These are phyloP conservation scores for Penicillium sp. DNA, from an alignment of 2,329 filamentous ascomycete genomes.

Conservation along the genomic window DNA sequence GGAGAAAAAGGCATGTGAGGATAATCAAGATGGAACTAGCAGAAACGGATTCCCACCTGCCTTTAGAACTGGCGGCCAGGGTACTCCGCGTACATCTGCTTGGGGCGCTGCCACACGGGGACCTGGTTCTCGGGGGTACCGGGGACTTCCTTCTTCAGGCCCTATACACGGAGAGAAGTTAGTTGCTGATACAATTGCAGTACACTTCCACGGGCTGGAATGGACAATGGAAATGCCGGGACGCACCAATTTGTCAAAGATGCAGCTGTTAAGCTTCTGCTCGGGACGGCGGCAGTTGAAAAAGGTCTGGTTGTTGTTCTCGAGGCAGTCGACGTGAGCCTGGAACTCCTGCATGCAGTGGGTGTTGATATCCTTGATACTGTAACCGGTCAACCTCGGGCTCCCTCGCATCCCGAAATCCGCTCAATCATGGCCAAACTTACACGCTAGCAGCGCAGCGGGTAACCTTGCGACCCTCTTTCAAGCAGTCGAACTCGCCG, in stretches of 20 bases:
- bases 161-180: constrained; percentile 48
- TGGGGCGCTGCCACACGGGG: constrained; percentile 70
- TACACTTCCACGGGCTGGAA: not conserved
- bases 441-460: constrained; percentile 96
- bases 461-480: constrained; percentile 93
- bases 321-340: constrained; percentile 90
- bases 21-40: constrained; percentile 7
- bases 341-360: constrained; percentile 89
- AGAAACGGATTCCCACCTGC: not conserved
- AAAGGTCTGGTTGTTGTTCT: constrained; percentile 96
- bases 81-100: constrained; percentile 45
- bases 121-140: constrained; percentile 67
- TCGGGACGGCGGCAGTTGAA: constrained; percentile 91
- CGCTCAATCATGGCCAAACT: constrained; percentile 43
- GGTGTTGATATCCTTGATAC: constrained; percentile 93
- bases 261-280: constrained; percentile 89
- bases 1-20: constrained; percentile 7
- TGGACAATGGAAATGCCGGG: constrained; percentile 34
- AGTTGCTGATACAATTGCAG: not conserved
- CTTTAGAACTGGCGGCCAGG: constrained; percentile 40
- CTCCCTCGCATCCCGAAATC: not conserved
- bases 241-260: constrained; percentile 86
- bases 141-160: constrained; percentile 77
- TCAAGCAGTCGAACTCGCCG: constrained; percentile 92
- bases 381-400: constrained; percentile 38